Percentiles rank a stretch among this genome's conserved stretches.
Conservation (phyloP, 345 rosid genomes). For the Carallia pectinifolia region DNA sequence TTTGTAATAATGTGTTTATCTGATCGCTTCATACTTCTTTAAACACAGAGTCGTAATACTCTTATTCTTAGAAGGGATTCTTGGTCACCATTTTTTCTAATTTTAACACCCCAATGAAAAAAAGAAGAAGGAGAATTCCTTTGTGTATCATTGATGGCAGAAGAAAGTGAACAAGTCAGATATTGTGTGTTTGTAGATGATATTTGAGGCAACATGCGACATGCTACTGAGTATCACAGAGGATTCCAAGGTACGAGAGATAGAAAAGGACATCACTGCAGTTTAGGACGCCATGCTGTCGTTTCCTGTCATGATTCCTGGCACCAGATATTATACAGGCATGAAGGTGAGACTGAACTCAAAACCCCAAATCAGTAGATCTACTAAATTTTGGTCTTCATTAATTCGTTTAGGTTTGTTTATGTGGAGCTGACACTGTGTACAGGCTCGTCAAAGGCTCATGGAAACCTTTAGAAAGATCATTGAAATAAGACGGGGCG, state of each 20-base stretch:
- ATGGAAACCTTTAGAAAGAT: conserved; percentile 38
- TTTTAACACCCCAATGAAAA: too few species aligned
- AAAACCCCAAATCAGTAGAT: background rate
- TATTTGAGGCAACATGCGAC: conserved; percentile 49
- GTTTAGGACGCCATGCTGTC: conserved; percentile 53
- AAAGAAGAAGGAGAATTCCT: too few species aligned
- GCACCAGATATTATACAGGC: conserved; percentile 53
- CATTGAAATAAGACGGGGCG: conserved; percentile 37
- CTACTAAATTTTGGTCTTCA: background rate
- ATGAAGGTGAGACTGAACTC: conserved; percentile 40
- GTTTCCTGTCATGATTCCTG: conserved; percentile 56
- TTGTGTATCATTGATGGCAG: too few species aligned
- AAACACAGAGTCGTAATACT: too few species aligned
- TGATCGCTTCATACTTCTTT: too few species aligned
- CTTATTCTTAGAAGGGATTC: too few species aligned
- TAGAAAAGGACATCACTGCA: conserved; percentile 42
- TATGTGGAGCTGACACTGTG: background rate
- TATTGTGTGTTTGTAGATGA: conserved; percentile 27
- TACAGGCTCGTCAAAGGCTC: conserved; percentile 48
- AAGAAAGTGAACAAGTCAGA: background rate
- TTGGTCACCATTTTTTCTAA: too few species aligned
- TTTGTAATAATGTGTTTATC: too few species aligned
- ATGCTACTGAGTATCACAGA: conserved; percentile 49
- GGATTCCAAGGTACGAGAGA: conserved; percentile 32
- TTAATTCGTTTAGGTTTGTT: background rate